Evolutionary conservation across 2,329 filamentous ascomycete species (phyloP).

Genomic region (Fusarium oxysporum): DNA sequence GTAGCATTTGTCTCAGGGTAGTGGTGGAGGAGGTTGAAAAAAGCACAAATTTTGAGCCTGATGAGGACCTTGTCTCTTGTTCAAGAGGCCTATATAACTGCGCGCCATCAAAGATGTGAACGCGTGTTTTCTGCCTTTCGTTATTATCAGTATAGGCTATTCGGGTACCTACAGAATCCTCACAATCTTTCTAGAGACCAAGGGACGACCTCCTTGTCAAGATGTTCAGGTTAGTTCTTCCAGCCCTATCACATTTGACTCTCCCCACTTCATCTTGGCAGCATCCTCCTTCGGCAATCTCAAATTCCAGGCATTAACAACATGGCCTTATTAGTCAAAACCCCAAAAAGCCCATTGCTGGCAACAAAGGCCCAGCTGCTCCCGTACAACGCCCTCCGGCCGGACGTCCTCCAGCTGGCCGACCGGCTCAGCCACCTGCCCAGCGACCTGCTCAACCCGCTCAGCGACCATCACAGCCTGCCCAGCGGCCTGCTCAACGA

Average conservation of each 20-base stretch:
- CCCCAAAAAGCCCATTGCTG: neutral
- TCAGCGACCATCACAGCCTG: neutral
- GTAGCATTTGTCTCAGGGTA: neutral
- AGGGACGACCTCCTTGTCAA: rapidly evolving
- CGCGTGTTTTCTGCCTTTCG: rapidly evolving
- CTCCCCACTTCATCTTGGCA: neutral
- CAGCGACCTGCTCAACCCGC: neutral
- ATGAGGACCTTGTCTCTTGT: neutral
- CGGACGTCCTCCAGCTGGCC: neutral
- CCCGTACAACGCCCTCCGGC: neutral
- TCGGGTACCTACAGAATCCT: no score
- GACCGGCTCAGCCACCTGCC: neutral
- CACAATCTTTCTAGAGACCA: rapidly evolving
- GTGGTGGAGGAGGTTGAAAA: neutral
- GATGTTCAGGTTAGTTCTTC: slow-evolving; percentile 11
- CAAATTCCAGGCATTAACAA: neutral
- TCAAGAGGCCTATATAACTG: neutral
- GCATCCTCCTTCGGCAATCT: neutral
- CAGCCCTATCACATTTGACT: neutral
- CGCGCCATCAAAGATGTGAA: rapidly evolving
- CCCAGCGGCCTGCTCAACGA: neutral
- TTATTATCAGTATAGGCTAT: rapidly evolving
- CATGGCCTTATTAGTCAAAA: neutral
- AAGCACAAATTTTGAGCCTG: neutral
- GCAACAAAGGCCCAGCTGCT: neutral